phyloP scores from a whole-genome alignment of 208 protist species.

The Leishmania mexicana region DNA sequence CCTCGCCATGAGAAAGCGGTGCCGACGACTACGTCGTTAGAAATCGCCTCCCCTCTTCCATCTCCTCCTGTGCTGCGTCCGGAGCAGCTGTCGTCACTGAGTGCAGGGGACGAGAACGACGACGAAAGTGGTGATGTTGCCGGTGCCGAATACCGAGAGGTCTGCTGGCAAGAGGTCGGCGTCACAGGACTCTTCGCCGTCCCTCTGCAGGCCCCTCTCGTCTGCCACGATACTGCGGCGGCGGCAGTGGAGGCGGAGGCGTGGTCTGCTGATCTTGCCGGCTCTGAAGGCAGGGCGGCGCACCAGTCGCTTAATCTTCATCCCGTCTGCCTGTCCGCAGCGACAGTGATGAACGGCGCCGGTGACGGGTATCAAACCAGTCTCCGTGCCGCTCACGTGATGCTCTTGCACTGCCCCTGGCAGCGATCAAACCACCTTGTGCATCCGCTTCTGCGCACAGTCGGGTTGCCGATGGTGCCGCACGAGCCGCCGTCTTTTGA shows the following conservation, averaged over 20 bases:
- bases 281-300: not conserved
- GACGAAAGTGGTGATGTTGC: constrained; percentile 19
- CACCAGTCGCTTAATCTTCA: constrained; percentile 10
- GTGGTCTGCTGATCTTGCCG: not conserved
- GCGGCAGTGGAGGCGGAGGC: not conserved
- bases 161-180: constrained; percentile 73
- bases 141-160: not conserved
- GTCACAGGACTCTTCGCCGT: constrained; percentile 66
- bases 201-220: constrained; percentile 44
- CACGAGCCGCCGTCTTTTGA: constrained; percentile 33
- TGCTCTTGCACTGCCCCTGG: constrained; percentile 68
- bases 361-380: not conserved
- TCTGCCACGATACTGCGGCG: constrained; percentile 17
- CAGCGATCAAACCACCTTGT: constrained; percentile 40
- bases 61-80: not conserved
- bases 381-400: constrained; percentile 15
- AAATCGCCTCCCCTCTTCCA: not conserved
- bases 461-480: constrained; percentile 12
- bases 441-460: constrained; percentile 51
- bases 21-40: not conserved
- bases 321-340: constrained; percentile 15
- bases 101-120: constrained; percentile 29
- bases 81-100: not conserved
- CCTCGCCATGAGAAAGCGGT: constrained; percentile 22
- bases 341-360: not conserved